Percentiles rank a stretch among this genome's conserved stretches.
These are phyloP conservation scores for Rhodosporidiobolus odoratus DNA, from an alignment of 768 basidiomycete species.

Conservation along the genomic window DNA sequence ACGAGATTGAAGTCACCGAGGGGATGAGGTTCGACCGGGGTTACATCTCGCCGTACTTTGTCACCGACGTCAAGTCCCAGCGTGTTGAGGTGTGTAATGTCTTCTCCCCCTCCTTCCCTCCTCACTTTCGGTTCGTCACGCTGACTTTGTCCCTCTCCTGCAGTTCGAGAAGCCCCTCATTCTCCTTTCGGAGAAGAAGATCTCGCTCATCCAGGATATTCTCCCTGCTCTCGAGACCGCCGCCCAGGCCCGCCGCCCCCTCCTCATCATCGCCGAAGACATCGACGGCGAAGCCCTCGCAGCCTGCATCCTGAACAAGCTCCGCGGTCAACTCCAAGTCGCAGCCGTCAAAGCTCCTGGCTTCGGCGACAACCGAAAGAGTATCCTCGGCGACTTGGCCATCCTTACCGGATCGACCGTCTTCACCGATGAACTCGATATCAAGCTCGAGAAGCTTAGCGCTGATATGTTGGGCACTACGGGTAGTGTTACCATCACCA, in stretches of 20 bases:
- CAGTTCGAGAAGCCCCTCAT: constrained; percentile 96
- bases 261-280: constrained; percentile 96
- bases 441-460: constrained; percentile 89
- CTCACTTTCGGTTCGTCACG: not conserved
- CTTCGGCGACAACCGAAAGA: constrained; percentile 99
- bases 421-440: constrained; percentile 92
- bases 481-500: constrained; percentile 87
- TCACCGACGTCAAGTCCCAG: constrained; percentile 95
- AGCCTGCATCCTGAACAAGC: constrained; percentile 97
- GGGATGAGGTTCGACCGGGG: constrained; percentile 99
- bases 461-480: constrained; percentile 83
- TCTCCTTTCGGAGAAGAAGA: constrained; percentile 96
- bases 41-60: constrained; percentile 92
- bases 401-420: constrained; percentile 97
- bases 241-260: constrained; percentile 68
- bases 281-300: constrained; percentile 96
- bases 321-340: constrained; percentile 92
- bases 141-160: constrained; percentile 48
- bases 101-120: not conserved
- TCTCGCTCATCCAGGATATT: constrained; percentile 87
- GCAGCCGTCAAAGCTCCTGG: constrained; percentile 94
- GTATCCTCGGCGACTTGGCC: constrained; percentile 90
- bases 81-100: constrained; percentile 7
- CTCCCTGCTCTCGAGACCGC: constrained; percentile 69
- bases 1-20: constrained; percentile 98